Base-by-base conservation (phyloP, 768 basidiomycete genomes). In the Trametopsis cervina region DNA sequence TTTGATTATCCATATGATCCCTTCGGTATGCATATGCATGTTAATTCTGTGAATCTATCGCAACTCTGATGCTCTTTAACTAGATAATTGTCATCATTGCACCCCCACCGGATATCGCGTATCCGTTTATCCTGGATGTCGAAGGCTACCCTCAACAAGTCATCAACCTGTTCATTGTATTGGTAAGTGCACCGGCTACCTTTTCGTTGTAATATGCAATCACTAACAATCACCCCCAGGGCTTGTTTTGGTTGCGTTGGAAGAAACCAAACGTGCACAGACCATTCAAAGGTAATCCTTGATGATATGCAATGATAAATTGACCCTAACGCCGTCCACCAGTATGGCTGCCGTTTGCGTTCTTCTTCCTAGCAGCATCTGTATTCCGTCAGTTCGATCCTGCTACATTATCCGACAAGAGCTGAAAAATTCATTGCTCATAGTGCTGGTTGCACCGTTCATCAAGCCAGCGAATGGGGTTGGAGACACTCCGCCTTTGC, bases 101-200 rank as follows among this genome's bases (percentile, higher is more conserved):
- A 1, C 79, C 79, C 0, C 79, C 80, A 1, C 68, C 72, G 2
- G 51, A 51, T 39, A 46, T 52, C 9, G 80, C 68, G 0, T 81
- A 81, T 56, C 78, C 79, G 0, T 82, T 81, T 51, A 81, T 81
- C 46, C 66, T 82, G 2, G 78, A 81, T 46, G 68, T 81, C 12
- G 68, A 67, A 58, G 77, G 69, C 27, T 71, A 81, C 54, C 76
- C 80, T 1, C 49, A 36, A 22, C 78, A 80, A 48, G 76, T 81
- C 26, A 72, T 82, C 55, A 74, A 76, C 49, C 57, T 81, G 3
- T 77, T 80, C 55, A 69, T 81, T 40, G 68, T 80, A 27, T 25
- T 73, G 15, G 78, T 79, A 50, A n/a, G 75, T 63, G 22, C 18
- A 23, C 11, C 23, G 22, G 17, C 20, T 25, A 4, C 29, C 15